Evolutionary conservation across 768 basidiomycete genomes (phyloP).

Genomic region (Amanita inopinata): DNA sequence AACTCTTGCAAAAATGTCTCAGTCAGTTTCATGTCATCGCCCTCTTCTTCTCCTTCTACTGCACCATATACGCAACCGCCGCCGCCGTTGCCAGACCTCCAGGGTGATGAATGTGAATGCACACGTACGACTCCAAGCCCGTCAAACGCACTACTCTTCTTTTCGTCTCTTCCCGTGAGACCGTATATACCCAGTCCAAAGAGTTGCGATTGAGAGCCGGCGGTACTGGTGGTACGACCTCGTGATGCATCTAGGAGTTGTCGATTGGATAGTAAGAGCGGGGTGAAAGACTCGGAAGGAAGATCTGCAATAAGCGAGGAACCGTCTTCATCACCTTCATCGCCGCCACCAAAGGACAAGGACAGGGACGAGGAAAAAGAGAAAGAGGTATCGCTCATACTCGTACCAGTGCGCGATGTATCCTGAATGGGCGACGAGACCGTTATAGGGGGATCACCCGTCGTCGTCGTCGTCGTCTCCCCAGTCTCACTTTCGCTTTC

Average conservation of each 20-base stretch:
- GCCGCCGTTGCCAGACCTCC: background rate
- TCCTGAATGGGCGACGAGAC: background rate
- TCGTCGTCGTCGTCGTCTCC: background rate
- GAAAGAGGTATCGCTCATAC: background rate
- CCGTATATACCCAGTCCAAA: conserved; percentile 1
- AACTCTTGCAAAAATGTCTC: conserved; percentile 1
- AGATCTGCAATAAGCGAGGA: background rate
- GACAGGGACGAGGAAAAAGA: background rate
- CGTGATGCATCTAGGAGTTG: background rate
- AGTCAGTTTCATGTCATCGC: background rate
- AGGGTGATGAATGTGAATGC: conserved; percentile 4
- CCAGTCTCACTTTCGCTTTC: background rate
- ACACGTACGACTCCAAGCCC: conserved; percentile 5
- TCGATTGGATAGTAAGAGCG: background rate
- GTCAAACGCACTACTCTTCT: conserved; percentile 4
- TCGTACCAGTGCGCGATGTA: background rate
- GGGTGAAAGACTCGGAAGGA: background rate
- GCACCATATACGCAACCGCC: background rate
- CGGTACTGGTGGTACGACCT: too few relatives aligned
- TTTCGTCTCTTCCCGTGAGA: background rate
- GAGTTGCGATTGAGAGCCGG: background rate
- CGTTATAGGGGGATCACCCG: too few relatives aligned
- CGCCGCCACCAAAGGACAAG: background rate
- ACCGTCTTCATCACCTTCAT: background rate
- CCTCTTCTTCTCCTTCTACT: background rate